phyloP scores from a whole-genome alignment of 2,329 filamentous ascomycete species.

The Sporothrix inflata region DNA sequence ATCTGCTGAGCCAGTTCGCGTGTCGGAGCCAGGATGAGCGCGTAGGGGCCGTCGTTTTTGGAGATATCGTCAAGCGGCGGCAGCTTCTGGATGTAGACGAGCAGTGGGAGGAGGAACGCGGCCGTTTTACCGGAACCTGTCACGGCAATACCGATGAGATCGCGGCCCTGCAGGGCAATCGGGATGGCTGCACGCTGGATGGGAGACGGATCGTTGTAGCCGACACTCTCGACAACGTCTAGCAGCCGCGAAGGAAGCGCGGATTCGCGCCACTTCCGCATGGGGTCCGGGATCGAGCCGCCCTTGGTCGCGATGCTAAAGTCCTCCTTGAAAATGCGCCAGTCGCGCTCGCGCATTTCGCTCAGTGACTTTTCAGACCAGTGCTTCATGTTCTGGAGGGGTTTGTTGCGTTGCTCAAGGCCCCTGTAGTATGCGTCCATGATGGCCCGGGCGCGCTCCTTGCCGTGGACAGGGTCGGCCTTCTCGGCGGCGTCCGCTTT shows the following conservation, averaged over 20 bases:
- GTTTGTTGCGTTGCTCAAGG: constrained; percentile 72
- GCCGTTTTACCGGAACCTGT: constrained; percentile 99
- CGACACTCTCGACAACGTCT: constrained; percentile 79
- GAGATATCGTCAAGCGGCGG: constrained; percentile 82
- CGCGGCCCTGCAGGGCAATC: constrained; percentile 86
- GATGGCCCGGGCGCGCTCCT: constrained; percentile 74
- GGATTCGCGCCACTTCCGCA: constrained; percentile 92
- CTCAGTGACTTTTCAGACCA: constrained; percentile 93
- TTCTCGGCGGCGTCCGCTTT: constrained; percentile 48
- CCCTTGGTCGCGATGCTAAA: constrained; percentile 97
- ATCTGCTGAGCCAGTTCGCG: constrained; percentile 98
- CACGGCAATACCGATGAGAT: constrained; percentile 97
- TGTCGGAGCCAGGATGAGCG: constrained; percentile 94
- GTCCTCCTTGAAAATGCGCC: constrained; percentile 99
- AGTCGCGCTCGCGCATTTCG: constrained; percentile 96
- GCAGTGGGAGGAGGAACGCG: constrained; percentile 85
- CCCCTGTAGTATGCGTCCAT: constrained; percentile 82
- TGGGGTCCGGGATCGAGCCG: constrained; percentile 88
- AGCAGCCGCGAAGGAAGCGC: constrained; percentile 75
- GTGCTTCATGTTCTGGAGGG: constrained; percentile 77
- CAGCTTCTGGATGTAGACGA: constrained; percentile 92
- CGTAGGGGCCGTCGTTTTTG: constrained; percentile 94
- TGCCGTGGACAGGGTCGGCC: constrained; percentile 75
- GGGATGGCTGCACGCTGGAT: constrained; percentile 95
- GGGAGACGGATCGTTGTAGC: constrained; percentile 87